Conservation (phyloP, 495 filamentous ascomycete species). For the Trichoderma asperelloides region DNA sequence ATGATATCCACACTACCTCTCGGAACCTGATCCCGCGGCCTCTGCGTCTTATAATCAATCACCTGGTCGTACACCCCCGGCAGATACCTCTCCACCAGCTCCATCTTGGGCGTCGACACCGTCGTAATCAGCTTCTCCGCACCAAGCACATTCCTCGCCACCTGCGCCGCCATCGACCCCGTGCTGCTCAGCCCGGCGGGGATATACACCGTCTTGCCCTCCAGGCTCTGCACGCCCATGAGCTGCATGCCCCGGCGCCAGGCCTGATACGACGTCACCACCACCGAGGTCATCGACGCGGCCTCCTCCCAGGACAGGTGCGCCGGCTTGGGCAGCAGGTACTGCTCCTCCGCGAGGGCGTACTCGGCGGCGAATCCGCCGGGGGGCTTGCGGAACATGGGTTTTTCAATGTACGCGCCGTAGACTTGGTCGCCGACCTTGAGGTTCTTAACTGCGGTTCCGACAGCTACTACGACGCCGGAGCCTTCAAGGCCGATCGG, state of each 20-base stretch:
- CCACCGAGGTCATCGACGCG: conserved; percentile 27
- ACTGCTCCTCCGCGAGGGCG: conserved; percentile 20
- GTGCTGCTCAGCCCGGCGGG: conserved; percentile 44
- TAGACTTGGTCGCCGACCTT: conserved; percentile 45
- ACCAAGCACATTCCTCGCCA: conserved; percentile 44
- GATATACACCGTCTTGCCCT: conserved; percentile 48
- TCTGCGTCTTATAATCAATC: conserved; percentile 39
- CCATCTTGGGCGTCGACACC: conserved; percentile 43
- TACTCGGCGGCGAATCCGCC: conserved; percentile 31
- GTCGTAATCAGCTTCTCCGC: conserved; percentile 44
- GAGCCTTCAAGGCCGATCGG: conserved; percentile 24
- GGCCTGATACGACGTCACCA: conserved; percentile 35
- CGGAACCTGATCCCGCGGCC: conserved; percentile 32
- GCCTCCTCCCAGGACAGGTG: conserved; percentile 24
- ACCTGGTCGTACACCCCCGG: conserved; percentile 27
- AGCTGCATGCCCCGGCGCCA: conserved; percentile 28
- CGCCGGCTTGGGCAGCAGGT: conserved; percentile 32
- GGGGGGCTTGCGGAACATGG: conserved; percentile 17
- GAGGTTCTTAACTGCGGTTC: conserved; percentile 32
- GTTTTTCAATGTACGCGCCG: conserved; percentile 20
- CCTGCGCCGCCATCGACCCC: conserved; percentile 38
- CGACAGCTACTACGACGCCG: conserved; percentile 38
- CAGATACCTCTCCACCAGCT: conserved; percentile 33
- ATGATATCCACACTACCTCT: conserved; percentile 43
- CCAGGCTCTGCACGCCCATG: conserved; percentile 29